Conservation (phyloP, 73 alveolate species). For the Durusdinium trenchii region DNA sequence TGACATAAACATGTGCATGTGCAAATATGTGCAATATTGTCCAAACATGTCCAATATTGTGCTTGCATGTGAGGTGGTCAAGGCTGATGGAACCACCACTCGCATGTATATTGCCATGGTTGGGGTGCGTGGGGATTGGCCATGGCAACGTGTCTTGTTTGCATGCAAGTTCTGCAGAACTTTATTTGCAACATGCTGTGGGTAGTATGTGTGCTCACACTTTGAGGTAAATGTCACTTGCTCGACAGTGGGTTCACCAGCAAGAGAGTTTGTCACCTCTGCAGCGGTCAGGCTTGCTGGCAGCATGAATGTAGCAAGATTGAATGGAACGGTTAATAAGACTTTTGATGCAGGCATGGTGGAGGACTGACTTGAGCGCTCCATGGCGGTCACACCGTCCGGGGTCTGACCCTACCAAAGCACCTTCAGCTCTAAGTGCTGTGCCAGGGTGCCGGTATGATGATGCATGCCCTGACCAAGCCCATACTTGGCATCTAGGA, state of each 20-base stretch:
- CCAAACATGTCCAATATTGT: not conserved
- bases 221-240: conserved; percentile 15
- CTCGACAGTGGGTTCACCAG: not conserved
- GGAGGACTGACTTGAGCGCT: not conserved
- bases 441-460: not conserved
- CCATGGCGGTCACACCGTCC: not conserved
- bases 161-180: not conserved
- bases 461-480: conserved; percentile 4
- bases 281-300: not conserved
- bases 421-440: not conserved
- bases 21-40: not conserved
- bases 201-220: not conserved
- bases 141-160: not conserved
- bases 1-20: not conserved
- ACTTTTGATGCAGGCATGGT: not conserved
- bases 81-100: not conserved
- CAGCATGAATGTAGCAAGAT: not conserved
- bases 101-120: not conserved
- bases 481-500: conserved; percentile 23
- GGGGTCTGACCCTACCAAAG: not conserved
- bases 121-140: conserved; percentile 17
- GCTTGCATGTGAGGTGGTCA: not conserved
- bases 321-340: not conserved
- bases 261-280: not conserved
- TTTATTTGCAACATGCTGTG: not conserved